phyloP scores from a whole-genome alignment of 2,329 filamentous ascomycete genomes.

The Alternaria gansuensis region DNA sequence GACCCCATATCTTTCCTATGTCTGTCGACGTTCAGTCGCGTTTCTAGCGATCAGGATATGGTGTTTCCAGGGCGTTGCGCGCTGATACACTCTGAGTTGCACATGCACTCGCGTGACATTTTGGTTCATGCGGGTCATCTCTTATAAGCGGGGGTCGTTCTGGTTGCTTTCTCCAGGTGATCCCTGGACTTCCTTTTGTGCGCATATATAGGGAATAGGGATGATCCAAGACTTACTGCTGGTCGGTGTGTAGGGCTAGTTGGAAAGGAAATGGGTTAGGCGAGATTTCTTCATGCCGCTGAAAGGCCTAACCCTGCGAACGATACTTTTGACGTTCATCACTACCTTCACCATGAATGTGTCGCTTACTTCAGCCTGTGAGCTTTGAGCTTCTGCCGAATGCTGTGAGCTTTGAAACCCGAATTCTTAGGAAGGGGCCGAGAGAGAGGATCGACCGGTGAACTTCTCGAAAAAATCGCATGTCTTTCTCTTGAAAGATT shows the following conservation, averaged over 20 bases:
- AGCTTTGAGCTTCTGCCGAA: background rate
- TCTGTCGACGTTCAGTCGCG: constrained; percentile 2
- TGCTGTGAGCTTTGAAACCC: background rate
- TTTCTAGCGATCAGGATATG: constrained; percentile 13
- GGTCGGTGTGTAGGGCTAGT: constrained; percentile 14
- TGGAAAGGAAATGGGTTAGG: background rate
- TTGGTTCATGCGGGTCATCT: constrained; percentile 5
- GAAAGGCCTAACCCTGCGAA: background rate
- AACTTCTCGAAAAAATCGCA: background rate
- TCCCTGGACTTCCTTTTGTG: constrained; percentile 7
- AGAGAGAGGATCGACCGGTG: constrained; percentile 1
- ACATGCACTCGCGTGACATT: constrained; percentile 9
- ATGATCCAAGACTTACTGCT: constrained; percentile 17
- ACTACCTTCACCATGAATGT: background rate
- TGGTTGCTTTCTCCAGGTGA: constrained; percentile 6
- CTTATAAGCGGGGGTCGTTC: constrained; percentile 17
- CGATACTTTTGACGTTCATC: background rate
- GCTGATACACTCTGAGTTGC: constrained; percentile 18
- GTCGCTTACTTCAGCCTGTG: constrained; percentile 1
- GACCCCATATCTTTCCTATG: background rate
- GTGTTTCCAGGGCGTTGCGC: constrained; percentile 4
- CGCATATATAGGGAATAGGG: constrained; percentile 1
- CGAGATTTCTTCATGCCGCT: background rate
- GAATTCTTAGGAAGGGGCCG: background rate
- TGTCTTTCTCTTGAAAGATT: background rate